Evolutionary conservation across 2,329 filamentous ascomycete genomes (phyloP), one percentile per base, ranked within the genome.

Genomic region (Lanzia echinophila): DNA sequence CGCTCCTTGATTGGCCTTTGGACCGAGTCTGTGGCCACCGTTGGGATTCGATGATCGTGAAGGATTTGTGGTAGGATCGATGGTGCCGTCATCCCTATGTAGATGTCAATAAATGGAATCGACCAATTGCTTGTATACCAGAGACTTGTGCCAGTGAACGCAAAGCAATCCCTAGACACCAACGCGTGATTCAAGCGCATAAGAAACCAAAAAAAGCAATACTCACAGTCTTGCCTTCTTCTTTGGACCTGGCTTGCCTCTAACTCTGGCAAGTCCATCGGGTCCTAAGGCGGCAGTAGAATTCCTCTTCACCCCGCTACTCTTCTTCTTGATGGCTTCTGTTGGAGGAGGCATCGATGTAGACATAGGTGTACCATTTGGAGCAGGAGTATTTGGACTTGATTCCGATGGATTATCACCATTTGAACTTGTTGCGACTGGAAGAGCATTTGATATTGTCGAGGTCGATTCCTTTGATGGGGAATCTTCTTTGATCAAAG

Each of bases 221-320:
- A 86, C 90, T 74, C 86, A 96, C 92, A 96, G 73, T 78, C 87
- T 85, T 61, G 88, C 85, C 75, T 95, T 96, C 82, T 96, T 96
- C 81, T 96, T 97, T 0, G 92, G 92, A 6, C 92, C 92, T 6
- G 94, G 92, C 75, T 95, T 95, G 68, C 87, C 87, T 68, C 88
- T 78, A 52, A 84, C 77, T 71, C 88, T 90, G n/a, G 84, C 76
- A 24, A 74, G 67, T 33, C 75, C 77, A 59, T 91, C 88, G 65
- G 73, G 71, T 65, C 69, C 75, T 65, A 57, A 72, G 71, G 67
- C 83, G 77, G 72, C 87, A 86, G 55, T 76, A 63, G 87, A 86
- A 20, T 82, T 79, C 60, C 86, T 81, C 69, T 90, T 87, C 33
- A 81, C 57, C 33, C 85, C 57, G 32, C 85, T 34, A 33, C 33